Evolutionary conservation across 139 green algal genomes (phyloP), one percentile per base, ranked within the genome.

Genomic region (Zygnema circumcarinatum): DNA sequence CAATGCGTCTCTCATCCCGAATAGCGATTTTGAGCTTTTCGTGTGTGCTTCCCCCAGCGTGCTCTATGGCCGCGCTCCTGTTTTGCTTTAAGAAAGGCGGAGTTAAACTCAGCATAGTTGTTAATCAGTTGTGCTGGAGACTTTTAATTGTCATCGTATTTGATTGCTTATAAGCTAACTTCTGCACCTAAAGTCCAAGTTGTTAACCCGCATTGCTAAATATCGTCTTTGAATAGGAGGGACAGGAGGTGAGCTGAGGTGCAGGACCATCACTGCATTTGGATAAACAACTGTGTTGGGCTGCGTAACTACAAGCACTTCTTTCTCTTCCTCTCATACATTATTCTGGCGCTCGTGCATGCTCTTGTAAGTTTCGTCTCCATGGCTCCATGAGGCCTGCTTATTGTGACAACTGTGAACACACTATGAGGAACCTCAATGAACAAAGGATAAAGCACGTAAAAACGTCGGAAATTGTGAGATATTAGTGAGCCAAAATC

Each of bases 281-380:
- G 94, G 95, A 93, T 95, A 22, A 96, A 96, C 89, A 98, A 97
- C 80, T 98, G 96, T 91, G 93, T 98, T 0, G 96, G 96, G 0
- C 95, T 98, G 69, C 87, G 87, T 40, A 98, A 98, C 92, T 96
- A 98, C 91, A 93, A 94, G 31, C 83, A 92, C 25, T 98, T 98
- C 92, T 92, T 98, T 38, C 90, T 96, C 47, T 80, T 95, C 94
- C 41, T 93, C 40, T 79, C 90, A 38, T 90, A 92, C 82, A 80
- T 88, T 1, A 91, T 83, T 76, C 76, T 90, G 0, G 93, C 94
- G 2, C 67, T 93, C 38, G 36, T 91, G 2, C 93, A 97, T 79
- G 91, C 93, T 16, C 21, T 94, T 53, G 33, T 94, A 95, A 79
- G 89, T 90, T 3, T 47, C 85, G 67, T 84, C 7, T 72, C n/a